A percentile compares a stretch with the other conserved stretches of the same genome.
These are phyloP conservation scores for Colletotrichum kahawae DNA, from an alignment of 2,329 filamentous ascomycete genomes.

Conservation along the genomic window DNA sequence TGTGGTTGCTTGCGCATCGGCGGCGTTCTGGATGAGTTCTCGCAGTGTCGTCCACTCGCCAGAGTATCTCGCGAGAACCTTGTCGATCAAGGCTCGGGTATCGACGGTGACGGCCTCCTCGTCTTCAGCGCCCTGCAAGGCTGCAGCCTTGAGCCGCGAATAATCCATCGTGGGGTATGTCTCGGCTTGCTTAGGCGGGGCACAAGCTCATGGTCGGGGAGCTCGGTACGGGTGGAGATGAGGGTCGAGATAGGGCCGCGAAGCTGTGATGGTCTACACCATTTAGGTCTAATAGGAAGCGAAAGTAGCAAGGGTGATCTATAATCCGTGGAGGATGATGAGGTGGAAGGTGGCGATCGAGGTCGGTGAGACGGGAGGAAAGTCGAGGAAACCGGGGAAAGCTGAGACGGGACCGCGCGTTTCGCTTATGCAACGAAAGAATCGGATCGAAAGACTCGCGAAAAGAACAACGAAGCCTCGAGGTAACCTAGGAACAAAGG, in stretches of 20 bases:
- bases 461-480: not conserved
- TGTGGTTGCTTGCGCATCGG: conserved; percentile 88
- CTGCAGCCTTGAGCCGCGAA: conserved; percentile 81
- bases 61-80: conserved; percentile 94
- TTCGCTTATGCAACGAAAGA: conserved; percentile 6
- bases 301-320: not conserved
- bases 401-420: conserved; percentile 1
- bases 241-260: not conserved
- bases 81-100: conserved; percentile 94
- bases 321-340: not conserved
- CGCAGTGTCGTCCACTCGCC: conserved; percentile 91
- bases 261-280: not conserved
- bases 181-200: not conserved
- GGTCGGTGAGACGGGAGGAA: not conserved
- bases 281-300: not conserved
- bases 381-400: not conserved
- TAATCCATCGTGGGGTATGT: conserved; percentile 64
- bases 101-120: conserved; percentile 99
- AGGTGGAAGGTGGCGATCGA: conserved; percentile 2
- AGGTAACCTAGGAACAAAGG: not conserved
- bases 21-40: conserved; percentile 98
- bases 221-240: not conserved
- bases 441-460: not conserved
- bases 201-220: conserved; percentile 1
- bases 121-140: conserved; percentile 83